Conservation (phyloP, 1,139 yeast genomes). For the Suhomyces bokatorum region DNA sequence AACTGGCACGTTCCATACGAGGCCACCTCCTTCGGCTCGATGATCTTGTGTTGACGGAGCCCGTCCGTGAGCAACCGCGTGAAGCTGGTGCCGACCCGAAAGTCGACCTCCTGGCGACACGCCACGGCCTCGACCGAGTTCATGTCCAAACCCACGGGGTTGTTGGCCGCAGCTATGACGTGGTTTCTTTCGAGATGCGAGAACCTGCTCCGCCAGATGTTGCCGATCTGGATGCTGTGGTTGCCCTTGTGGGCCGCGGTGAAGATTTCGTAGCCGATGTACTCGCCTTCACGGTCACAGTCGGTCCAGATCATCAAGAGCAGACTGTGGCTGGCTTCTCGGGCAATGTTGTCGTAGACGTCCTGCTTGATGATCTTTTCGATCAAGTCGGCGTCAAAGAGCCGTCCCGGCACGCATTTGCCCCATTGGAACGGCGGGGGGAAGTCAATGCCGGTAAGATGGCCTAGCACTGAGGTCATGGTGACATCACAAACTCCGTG, state of each 20-base stretch:
- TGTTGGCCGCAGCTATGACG: conserved; percentile 68
- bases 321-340: conserved; percentile 62
- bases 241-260: conserved; percentile 66
- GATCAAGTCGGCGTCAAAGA: conserved; percentile 67
- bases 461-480: conserved; percentile 93
- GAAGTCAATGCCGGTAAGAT: conserved; percentile 67
- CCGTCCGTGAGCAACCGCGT: conserved; percentile 71
- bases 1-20: conserved; percentile 97
- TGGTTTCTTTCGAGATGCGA: conserved; percentile 84
- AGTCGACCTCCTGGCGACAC: conserved; percentile 83
- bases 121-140: conserved; percentile 79
- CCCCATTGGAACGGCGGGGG: conserved; percentile 70
- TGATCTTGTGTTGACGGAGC: conserved; percentile 33
- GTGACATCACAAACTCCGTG: conserved; percentile 74
- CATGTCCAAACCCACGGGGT: conserved; percentile 65
- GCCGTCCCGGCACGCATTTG: conserved; percentile 58
- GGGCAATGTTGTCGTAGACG: conserved; percentile 68
- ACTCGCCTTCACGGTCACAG: conserved; percentile 98
- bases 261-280: conserved; percentile 84
- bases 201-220: conserved; percentile 74
- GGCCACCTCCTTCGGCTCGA: conserved; percentile 30
- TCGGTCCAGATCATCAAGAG: conserved; percentile 95
- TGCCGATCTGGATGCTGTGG: conserved; percentile 41
- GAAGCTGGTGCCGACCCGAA: conserved; percentile 86
- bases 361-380: conserved; percentile 43